phyloP scores from a whole-genome alignment of 2,329 filamentous ascomycete species.

The Monilinia fructicola region DNA sequence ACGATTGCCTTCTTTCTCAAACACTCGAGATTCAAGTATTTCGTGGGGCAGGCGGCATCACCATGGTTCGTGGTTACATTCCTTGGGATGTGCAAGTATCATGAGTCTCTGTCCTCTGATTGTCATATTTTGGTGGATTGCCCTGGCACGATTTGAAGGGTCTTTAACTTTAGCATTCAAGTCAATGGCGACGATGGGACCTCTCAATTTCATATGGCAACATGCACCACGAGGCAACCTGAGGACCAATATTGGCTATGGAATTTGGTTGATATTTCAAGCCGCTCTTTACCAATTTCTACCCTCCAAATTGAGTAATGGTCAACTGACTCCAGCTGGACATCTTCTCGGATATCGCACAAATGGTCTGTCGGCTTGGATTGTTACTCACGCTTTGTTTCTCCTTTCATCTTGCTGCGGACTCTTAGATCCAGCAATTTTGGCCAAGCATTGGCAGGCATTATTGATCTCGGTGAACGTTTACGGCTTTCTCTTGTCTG shows the following conservation, averaged over 20 bases:
- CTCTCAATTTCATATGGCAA: constrained; percentile 26
- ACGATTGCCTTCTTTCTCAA: constrained; percentile 25
- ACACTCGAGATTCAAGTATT: constrained; percentile 28
- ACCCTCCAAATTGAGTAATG: constrained; percentile 40
- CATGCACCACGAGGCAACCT: constrained; percentile 27
- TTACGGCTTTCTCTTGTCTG: constrained; percentile 41
- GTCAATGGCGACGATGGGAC: constrained; percentile 25
- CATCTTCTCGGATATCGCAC: constrained; percentile 46
- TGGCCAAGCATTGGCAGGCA: constrained; percentile 47
- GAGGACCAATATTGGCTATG: constrained; percentile 35
- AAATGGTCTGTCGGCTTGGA: constrained; percentile 47
- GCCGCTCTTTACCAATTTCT: constrained; percentile 41
- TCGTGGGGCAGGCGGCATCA: constrained; percentile 34
- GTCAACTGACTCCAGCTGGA: constrained; percentile 47
- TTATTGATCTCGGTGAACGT: constrained; percentile 45
- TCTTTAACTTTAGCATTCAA: constrained; percentile 28
- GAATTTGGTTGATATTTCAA: constrained; percentile 42
- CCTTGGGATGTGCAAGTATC: constrained; percentile 31
- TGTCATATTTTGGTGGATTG: constrained; percentile 34
- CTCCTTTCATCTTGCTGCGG: constrained; percentile 36
- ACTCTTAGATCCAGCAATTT: constrained; percentile 43
- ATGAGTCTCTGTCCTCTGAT: constrained; percentile 32
- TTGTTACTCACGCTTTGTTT: constrained; percentile 43
- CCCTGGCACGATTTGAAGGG: constrained; percentile 31
- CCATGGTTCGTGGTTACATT: constrained; percentile 36